phyloP scores from a whole-genome alignment of 192 early-diverging fungal species.

The Mortierella alpina region DNA sequence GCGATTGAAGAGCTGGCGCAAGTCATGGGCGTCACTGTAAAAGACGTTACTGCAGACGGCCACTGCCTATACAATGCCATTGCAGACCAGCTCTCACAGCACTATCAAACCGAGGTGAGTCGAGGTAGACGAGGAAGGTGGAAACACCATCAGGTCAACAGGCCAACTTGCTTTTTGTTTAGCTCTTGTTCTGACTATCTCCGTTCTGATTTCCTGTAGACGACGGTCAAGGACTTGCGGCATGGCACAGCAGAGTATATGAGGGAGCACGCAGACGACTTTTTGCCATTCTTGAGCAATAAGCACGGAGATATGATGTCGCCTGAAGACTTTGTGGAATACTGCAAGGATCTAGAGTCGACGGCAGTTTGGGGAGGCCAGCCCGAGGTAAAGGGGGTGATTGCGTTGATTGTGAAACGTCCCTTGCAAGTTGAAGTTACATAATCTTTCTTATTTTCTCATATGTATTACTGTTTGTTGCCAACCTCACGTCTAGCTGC shows the following conservation, averaged over 20 bases:
- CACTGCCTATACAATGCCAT: conserved; percentile 96
- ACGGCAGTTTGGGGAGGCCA: conserved; percentile 96
- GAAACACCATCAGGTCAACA: too few relatives aligned
- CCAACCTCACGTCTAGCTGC: conserved; percentile 61
- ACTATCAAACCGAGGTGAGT: conserved; percentile 60
- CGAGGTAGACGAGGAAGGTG: too few relatives aligned
- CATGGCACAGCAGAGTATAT: conserved; percentile 82
- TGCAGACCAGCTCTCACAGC: conserved; percentile 78
- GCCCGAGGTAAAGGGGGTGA: conserved; percentile 70
- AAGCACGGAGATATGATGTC: conserved; percentile 80
- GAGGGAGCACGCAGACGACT: conserved; percentile 84
- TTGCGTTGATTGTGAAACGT: neutral
- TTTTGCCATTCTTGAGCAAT: conserved; percentile 87
- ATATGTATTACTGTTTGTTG: conserved; percentile 2
- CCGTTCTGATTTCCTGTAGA: conserved; percentile 17
- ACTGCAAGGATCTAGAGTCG: conserved; percentile 82
- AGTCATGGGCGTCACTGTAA: conserved; percentile 68
- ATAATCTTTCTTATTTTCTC: neutral
- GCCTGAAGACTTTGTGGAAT: conserved; percentile 74
- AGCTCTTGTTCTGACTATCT: neutral
- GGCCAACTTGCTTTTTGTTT: neutral
- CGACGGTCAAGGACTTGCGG: conserved; percentile 74
- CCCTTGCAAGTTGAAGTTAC: neutral
- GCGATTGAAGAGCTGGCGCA: conserved; percentile 71
- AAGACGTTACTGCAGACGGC: conserved; percentile 86